Conservation (phyloP, 768 basidiomycete genomes). For the Rhodosporidiobolus sp. region DNA sequence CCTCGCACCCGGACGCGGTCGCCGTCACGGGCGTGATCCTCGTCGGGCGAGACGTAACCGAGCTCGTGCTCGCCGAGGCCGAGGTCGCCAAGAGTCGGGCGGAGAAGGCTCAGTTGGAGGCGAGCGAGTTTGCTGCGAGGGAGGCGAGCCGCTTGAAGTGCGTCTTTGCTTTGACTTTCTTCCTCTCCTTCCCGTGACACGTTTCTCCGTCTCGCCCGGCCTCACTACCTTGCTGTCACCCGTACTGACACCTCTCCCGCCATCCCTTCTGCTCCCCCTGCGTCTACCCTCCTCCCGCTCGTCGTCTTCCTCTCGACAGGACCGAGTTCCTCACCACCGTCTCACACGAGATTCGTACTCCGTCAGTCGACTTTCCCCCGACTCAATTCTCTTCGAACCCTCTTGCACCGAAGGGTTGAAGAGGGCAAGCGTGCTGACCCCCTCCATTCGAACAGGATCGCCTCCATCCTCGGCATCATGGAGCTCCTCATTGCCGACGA, state of each 20-base stretch:
- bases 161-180: neutral
- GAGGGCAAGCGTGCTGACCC: too few species aligned
- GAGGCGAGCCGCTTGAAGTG: conserved; percentile 40
- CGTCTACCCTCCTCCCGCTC: too few species aligned
- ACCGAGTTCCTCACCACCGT: conserved; percentile 40
- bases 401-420: too few species aligned
- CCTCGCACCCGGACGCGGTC: conserved; percentile 6
- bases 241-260: too few species aligned
- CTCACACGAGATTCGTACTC: conserved; percentile 35
- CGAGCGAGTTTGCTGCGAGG: conserved; percentile 34
- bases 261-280: too few species aligned
- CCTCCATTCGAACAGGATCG: neutral
- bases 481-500: conserved; percentile 37
- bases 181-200: too few species aligned
- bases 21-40: conserved; percentile 30
- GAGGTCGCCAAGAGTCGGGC: conserved; percentile 7
- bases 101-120: conserved; percentile 24
- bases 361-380: too few species aligned
- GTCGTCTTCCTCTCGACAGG: too few species aligned
- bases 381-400: too few species aligned
- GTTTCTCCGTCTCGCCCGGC: neutral
- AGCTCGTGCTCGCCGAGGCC: conserved; percentile 16
- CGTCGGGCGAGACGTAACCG: conserved; percentile 32
- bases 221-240: too few species aligned
- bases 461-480: conserved; percentile 36